A percentile compares a stretch with the other conserved stretches of the same genome.
Conservation (phyloP, 2,329 filamentous ascomycete genomes). For the Ceratocystiopsis minuta region DNA sequence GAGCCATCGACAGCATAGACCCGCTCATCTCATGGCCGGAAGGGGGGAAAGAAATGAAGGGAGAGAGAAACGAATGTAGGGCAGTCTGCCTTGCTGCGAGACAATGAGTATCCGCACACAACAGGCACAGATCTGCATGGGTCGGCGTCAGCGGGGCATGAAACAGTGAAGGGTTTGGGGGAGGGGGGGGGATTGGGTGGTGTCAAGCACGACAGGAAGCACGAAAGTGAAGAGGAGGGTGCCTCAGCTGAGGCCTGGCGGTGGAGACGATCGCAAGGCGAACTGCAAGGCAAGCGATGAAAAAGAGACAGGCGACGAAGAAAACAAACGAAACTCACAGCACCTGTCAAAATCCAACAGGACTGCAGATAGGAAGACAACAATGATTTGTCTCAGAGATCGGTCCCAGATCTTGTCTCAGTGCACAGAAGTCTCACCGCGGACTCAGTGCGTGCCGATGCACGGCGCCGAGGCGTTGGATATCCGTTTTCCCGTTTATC, state of each 20-base stretch:
- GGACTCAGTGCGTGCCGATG: too few relatives aligned
- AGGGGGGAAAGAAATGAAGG: conserved; percentile 2
- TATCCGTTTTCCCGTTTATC: too few relatives aligned
- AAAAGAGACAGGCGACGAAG: background rate
- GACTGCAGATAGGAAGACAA: too few relatives aligned
- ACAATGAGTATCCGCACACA: background rate
- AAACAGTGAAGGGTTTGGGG: background rate
- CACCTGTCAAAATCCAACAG: too few relatives aligned
- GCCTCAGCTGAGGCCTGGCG: background rate
- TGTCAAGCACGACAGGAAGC: conserved; percentile 4
- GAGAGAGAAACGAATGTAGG: background rate
- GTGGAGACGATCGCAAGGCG: conserved; percentile 1
- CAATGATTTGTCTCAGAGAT: too few relatives aligned
- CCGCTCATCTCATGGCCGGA: conserved; percentile 24
- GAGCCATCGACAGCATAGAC: conserved; percentile 21
- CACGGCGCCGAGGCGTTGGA: too few relatives aligned
- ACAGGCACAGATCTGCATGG: background rate
- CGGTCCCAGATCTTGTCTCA: too few relatives aligned
- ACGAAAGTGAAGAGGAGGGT: conserved; percentile 2
- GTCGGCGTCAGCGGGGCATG: conserved; percentile 2
- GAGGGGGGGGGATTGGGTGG: too few relatives aligned
- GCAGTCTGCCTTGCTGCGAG: background rate
- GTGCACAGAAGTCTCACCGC: too few relatives aligned
- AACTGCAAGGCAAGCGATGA: background rate
- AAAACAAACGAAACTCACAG: too few relatives aligned